Evolutionary conservation across 176 grass and related monocot species (phyloP).

Genomic region (Bothriochloa decipiens): DNA sequence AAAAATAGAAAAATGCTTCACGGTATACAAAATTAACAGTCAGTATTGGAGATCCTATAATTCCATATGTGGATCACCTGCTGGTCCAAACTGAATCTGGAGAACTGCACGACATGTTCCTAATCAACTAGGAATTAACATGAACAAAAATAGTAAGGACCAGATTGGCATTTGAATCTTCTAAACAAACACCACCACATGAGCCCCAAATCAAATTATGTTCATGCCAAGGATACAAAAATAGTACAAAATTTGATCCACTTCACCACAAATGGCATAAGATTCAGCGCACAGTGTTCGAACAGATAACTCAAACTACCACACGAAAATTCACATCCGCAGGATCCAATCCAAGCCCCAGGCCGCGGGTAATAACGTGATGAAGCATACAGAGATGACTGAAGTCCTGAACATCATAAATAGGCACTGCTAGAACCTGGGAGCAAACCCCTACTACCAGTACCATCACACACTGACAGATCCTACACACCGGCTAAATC

Average conservation of each 20-base stretch:
- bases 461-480: neutral
- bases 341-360: neutral
- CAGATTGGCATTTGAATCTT: neutral
- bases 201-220: neutral
- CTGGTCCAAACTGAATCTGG: neutral
- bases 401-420: neutral
- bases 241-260: neutral
- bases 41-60: neutral
- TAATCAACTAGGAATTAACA: neutral
- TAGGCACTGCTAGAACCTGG: neutral
- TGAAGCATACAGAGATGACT: neutral
- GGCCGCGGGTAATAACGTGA: neutral
- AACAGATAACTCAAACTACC: neutral
- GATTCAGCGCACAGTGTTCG: neutral
- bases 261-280: neutral
- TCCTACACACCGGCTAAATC: neutral
- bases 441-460: neutral
- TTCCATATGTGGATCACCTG: slow-evolving; percentile 5
- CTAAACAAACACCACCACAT: neutral
- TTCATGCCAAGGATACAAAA: neutral
- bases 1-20: neutral
- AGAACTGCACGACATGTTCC: neutral
- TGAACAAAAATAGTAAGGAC: no score
- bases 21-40: neutral
- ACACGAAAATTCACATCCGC: neutral